Conservation (phyloP, 2,329 filamentous ascomycete species). For the Fusarium decemcellulare region DNA sequence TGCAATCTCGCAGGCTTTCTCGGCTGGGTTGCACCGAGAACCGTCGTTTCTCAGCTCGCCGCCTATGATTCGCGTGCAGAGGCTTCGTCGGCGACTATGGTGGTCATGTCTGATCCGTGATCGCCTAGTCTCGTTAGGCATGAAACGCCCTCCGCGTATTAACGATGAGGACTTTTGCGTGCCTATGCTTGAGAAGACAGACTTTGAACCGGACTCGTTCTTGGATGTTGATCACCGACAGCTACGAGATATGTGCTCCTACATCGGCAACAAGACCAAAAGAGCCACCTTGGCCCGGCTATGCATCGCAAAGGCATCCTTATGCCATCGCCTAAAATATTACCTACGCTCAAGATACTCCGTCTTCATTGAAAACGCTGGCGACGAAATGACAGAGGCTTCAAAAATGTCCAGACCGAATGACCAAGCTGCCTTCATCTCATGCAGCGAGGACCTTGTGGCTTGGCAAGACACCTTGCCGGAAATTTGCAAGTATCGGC, state of each 20-base stretch:
- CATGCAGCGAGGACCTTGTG: slow-evolving; percentile 79
- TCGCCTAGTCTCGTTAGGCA: slow-evolving; percentile 88
- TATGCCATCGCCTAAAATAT: slow-evolving; percentile 88
- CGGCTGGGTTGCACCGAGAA: slow-evolving; percentile 90
- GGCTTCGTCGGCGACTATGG: slow-evolving; percentile 94
- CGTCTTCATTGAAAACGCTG: slow-evolving; percentile 82
- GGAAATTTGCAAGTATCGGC: slow-evolving; percentile 75
- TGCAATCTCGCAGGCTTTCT: slow-evolving; percentile 90
- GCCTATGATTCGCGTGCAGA: slow-evolving; percentile 70
- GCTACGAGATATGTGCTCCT: neutral
- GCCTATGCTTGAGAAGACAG: slow-evolving; percentile 84
- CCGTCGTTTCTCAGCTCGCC: slow-evolving; percentile 82
- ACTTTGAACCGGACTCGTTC: slow-evolving; percentile 74
- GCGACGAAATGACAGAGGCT: slow-evolving; percentile 73
- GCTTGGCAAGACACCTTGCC: slow-evolving; percentile 81
- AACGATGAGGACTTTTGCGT: slow-evolving; percentile 94
- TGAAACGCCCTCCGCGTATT: slow-evolving; percentile 91
- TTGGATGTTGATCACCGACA: neutral
- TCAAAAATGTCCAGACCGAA: neutral
- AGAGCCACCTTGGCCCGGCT: slow-evolving; percentile 78
- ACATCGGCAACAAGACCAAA: slow-evolving; percentile 2
- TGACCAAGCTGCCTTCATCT: slow-evolving; percentile 15
- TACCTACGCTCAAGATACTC: slow-evolving; percentile 92
- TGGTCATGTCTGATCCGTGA: slow-evolving; percentile 98
- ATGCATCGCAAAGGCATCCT: slow-evolving; percentile 90